phyloP scores from a whole-genome alignment of 208 protist species.

The Leishmania martiniquensis region DNA sequence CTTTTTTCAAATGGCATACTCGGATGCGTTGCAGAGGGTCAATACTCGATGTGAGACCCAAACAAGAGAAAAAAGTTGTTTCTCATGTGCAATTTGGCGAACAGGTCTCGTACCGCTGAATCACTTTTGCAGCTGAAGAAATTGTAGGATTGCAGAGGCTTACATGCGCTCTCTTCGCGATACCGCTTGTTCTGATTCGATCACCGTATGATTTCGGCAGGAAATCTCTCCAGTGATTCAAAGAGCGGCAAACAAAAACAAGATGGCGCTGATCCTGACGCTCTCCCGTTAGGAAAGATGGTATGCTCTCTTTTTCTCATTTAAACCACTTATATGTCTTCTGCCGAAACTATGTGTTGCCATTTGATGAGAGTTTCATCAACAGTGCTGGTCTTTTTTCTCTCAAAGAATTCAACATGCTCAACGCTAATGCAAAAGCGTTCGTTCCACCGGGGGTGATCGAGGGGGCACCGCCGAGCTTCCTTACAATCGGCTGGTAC shows the following conservation, averaged over 20 bases:
- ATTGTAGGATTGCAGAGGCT: background rate
- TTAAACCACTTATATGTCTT: background rate
- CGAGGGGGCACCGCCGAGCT: constrained; percentile 24
- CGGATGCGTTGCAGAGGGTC: background rate
- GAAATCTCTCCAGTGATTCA: background rate
- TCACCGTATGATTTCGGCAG: background rate
- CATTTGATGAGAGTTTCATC: background rate
- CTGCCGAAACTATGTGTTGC: background rate
- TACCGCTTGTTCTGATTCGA: background rate
- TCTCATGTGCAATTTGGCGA: too few species aligned
- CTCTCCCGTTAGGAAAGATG: background rate
- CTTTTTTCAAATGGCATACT: background rate
- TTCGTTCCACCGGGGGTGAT: constrained; percentile 59
- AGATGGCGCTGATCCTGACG: background rate
- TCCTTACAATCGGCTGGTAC: constrained; percentile 43
- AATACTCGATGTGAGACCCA: background rate
- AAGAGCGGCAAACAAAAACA: background rate
- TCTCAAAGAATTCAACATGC: constrained; percentile 34
- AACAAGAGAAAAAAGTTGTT: background rate
- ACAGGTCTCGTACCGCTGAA: background rate
- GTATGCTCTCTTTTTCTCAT: background rate
- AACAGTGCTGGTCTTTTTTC: background rate
- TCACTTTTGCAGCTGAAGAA: background rate
- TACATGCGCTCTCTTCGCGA: background rate
- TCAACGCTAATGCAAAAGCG: constrained; percentile 83